These are phyloP conservation scores for Potentilla sterilis DNA, from an alignment of 306 rosid species.

Conservation along the genomic window DNA sequence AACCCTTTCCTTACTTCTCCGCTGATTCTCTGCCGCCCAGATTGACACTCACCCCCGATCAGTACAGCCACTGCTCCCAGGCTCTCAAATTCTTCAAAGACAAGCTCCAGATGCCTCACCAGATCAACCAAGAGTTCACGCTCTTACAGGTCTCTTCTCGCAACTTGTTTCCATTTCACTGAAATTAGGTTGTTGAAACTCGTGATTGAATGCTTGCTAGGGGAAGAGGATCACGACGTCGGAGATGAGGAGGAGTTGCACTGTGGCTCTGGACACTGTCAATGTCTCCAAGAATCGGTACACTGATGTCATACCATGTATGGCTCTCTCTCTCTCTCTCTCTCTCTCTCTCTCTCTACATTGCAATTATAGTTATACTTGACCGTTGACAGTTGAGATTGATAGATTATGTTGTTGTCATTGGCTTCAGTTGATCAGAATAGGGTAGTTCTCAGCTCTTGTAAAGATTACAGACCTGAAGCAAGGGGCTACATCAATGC, in stretches of 20 bases:
- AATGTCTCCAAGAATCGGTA: slow-evolving; percentile 80
- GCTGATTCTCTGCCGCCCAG: slow-evolving; percentile 49
- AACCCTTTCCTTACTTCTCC: slow-evolving; percentile 36
- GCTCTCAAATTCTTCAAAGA: slow-evolving; percentile 56
- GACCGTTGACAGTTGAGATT: not conserved
- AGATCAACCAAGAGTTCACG: slow-evolving; percentile 59
- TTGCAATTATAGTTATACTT: too few relatives aligned
- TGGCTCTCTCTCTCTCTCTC: not conserved
- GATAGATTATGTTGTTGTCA: not conserved
- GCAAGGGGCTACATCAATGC: slow-evolving; percentile 92
- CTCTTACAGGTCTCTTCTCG: slow-evolving; percentile 51
- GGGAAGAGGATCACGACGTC: slow-evolving; percentile 13
- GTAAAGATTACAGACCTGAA: slow-evolving; percentile 74
- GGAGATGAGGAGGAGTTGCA: slow-evolving; percentile 58
- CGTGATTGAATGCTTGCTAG: not conserved
- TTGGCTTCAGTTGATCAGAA: slow-evolving; percentile 64
- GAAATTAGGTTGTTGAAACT: not conserved
- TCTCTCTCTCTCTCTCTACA: not conserved
- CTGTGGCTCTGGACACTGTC: slow-evolving; percentile 60
- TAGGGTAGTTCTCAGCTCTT: slow-evolving; percentile 65
- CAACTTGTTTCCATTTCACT: too few relatives aligned
- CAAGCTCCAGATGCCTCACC: slow-evolving; percentile 47
- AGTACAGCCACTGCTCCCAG: slow-evolving; percentile 55
- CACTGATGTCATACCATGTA: slow-evolving; percentile 77
- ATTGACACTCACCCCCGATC: slow-evolving; percentile 55